These are phyloP conservation scores for Asterella californica DNA, from an alignment of 225 moss, liverwort and hornwort genomes.

Conservation along the genomic window DNA sequence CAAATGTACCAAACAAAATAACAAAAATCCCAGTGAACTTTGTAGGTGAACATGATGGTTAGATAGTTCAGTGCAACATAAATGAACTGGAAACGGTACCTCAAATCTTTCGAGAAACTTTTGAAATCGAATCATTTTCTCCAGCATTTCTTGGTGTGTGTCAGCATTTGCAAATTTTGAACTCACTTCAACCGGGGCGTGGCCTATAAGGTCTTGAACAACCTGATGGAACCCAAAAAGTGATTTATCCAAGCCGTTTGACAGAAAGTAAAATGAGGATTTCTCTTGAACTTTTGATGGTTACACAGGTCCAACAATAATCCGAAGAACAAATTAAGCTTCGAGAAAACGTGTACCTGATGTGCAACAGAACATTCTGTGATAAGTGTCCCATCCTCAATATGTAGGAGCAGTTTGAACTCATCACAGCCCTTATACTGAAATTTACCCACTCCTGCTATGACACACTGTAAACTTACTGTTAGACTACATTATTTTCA, in stretches of 20 bases:
- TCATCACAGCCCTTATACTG: conserved; percentile 64
- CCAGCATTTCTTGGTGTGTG: conserved; percentile 52
- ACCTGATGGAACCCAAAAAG: conserved; percentile 42
- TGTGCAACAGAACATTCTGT: conserved; percentile 74
- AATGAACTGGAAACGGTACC: conserved; percentile 36
- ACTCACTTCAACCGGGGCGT: conserved; percentile 61
- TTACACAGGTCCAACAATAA: neutral
- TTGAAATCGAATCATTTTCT: conserved; percentile 66
- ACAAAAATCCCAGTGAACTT: too few relatives aligned
- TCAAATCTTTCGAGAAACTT: conserved; percentile 74
- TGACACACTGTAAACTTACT: conserved; percentile 63
- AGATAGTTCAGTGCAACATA: neutral
- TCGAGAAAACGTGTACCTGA: conserved; percentile 42
- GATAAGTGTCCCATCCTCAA: conserved; percentile 89
- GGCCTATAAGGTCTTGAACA: conserved; percentile 63
- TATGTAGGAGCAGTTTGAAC: conserved; percentile 69
- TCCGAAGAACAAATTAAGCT: neutral
- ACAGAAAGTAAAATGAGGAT: neutral
- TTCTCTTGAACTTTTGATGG: neutral
- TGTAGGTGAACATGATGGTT: neutral
- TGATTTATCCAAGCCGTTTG: neutral
- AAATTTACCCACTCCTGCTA: conserved; percentile 88
- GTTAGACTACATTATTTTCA: conserved; percentile 13
- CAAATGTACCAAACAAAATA: neutral
- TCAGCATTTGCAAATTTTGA: conserved; percentile 46